Conservation (phyloP, 805 yeast species). For the Ogataea trehaloabstinens region DNA sequence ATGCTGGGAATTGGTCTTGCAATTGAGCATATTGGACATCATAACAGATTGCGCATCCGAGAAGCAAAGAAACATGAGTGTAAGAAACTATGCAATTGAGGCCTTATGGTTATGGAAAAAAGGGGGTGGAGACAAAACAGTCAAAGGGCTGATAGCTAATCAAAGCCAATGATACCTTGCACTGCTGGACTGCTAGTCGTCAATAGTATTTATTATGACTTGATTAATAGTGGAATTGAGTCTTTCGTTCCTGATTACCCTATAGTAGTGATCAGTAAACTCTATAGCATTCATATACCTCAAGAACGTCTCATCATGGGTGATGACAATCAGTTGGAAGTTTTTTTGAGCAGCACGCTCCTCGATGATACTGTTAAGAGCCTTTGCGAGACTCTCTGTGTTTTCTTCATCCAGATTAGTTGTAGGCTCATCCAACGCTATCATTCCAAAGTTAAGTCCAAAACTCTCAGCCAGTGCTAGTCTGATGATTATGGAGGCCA, state of each 20-base stretch:
- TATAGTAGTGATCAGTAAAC: constrained; percentile 84
- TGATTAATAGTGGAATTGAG: constrained; percentile 70
- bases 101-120: constrained; percentile 87
- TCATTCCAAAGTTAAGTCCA: constrained; percentile 92
- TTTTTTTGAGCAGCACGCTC: constrained; percentile 75
- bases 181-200: constrained; percentile 9
- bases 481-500: constrained; percentile 88
- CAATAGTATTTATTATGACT: constrained; percentile 27
- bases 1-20: constrained; percentile 71
- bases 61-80: constrained; percentile 57
- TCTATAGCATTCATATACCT: constrained; percentile 79
- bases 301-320: constrained; percentile 93
- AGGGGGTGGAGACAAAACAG: constrained; percentile 42
- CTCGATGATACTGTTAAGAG: constrained; percentile 72
- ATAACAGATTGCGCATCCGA: constrained; percentile 71
- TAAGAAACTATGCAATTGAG: constrained; percentile 80
- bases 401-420: constrained; percentile 91
- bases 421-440: constrained; percentile 97
- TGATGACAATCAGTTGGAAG: constrained; percentile 91
- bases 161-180: too few relatives aligned
- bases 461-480: constrained; percentile 93
- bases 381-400: constrained; percentile 80
- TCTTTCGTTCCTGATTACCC: constrained; percentile 74
- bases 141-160: constrained; percentile 6
- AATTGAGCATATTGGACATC: constrained; percentile 60